Base-by-base conservation (phyloP, 352 stramenopile genomes). In the Phytopythium chamaehyphon region DNA sequence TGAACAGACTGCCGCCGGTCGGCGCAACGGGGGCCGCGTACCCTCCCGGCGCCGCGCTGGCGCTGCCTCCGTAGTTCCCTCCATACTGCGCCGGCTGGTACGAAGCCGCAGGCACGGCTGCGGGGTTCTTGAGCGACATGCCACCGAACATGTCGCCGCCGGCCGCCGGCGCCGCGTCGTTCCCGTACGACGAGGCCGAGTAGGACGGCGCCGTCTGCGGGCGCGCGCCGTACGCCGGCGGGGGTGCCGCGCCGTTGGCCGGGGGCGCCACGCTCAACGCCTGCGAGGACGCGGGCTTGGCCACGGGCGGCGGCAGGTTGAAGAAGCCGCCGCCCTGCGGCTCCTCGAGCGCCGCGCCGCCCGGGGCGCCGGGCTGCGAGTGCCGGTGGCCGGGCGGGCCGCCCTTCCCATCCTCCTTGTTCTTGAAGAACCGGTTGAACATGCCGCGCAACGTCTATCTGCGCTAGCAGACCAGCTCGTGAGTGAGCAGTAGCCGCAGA, bases 381-480 rank as follows among this genome's bases (percentile, higher is more conserved):
- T 61, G 60, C 22, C 76, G 80, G 64, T 86, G 77, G 28, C 76
- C 81, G 11, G 72, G 69, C 15, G 81, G 78, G 0, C 75, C 72
- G 21, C 53, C 59, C 68, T 88, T 89, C 23, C 69, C 69, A 59
- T 91, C 77, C 18, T 90, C 75, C 50, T 91, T 91, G 61, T 88
- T 88, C 68, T 89, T 91, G 44, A 89, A 91, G 55, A 93, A 88
- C 15, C 83, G 77, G 22, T 61, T 62, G 40, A 93, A 87, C 83
- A 93, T 93, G 51, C 5, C 40, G 28, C 28, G 28, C 28, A 10
- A 33, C 5, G 5, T 33, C 28, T 33, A 9, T 9, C n/a, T n/a
- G n/a, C n/a, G n/a, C n/a, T n/a, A n/a, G n/a, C n/a, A n/a, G n/a
- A n/a, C n/a, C n/a, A n/a, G n/a, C n/a, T n/a, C n/a, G n/a, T n/a